Base-by-base conservation (phyloP, 176 grass and related monocot species). In the Tillandsia leiboldiana region DNA sequence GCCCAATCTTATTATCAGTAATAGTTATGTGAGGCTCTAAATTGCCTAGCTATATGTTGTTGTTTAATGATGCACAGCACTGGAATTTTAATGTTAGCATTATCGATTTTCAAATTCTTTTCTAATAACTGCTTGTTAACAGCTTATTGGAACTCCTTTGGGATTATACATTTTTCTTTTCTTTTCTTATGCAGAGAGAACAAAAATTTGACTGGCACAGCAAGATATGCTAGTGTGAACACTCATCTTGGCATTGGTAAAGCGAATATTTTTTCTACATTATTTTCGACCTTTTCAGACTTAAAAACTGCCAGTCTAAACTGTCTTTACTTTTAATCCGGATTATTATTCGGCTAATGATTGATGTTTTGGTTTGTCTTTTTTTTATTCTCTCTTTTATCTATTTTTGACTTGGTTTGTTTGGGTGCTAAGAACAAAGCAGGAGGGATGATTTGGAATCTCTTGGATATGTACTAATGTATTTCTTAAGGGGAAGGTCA, bases 361-460 rank as follows among this genome's bases (percentile, higher is more conserved):
- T 23, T 11, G 9, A n/a, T 63, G 54, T 68, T 62, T 72, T 10
- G 8, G 27, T 33, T 29, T 70, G 67, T 48, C 48, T 48, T 4
- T 70, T 24, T 78, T 17, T 68, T 2, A 61, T 22, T 68, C 65
- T 28, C 54, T 5, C 28, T 53, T 54, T 65, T 18, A 7, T 53
- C 18, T 14, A 33, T n/a, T 26, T 53, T 73, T 57, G 64, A 51
- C 3, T 64, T 33, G 1, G 33, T 48, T 83, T 79, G 56, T 61
- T 69, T 74, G 17, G 77, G 62, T 52, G 26, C 72, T 77, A 69
- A 96, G 91, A 96, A 65, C 91, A 96, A 88, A 88, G 91, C 80
- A 91, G 91, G 75, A 96, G 88, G 80, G 91, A 96, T 73, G 91
- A 96, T 70, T 66, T 96, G 53, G 91, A 96, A 88, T 96, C 91